phyloP scores from a whole-genome alignment of 2,329 filamentous ascomycete genomes.

The Penicillium sp. region DNA sequence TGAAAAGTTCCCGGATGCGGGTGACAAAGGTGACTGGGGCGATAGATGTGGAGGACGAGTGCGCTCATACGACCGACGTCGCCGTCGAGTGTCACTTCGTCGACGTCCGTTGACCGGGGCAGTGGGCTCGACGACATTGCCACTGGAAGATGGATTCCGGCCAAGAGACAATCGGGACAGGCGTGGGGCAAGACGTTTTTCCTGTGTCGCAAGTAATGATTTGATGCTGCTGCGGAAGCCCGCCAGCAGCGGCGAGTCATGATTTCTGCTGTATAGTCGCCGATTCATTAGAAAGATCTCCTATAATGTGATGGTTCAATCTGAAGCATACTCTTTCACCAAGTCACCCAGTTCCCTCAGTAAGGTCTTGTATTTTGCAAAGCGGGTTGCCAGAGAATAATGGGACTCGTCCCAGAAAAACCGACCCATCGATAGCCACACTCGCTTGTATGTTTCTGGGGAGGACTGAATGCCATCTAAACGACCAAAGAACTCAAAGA shows the following conservation, averaged over 20 bases:
- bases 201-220: constrained; percentile 27
- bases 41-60: constrained; percentile 24
- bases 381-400: constrained; percentile 43
- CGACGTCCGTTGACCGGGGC: constrained; percentile 26
- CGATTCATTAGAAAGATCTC: too few species aligned
- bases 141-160: background rate
- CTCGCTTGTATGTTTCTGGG: constrained; percentile 41
- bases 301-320: background rate
- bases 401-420: constrained; percentile 46
- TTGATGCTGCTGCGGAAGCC: constrained; percentile 25
- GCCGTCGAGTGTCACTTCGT: constrained; percentile 8
- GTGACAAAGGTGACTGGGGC: constrained; percentile 25
- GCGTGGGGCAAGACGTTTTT: constrained; percentile 24
- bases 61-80: constrained; percentile 35
- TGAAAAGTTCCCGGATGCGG: constrained; percentile 27
- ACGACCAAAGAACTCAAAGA: constrained; percentile 43
- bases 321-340: constrained; percentile 43
- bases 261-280: constrained; percentile 19
- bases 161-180: constrained; percentile 25
- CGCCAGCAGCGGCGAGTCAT: constrained; percentile 24
- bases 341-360: constrained; percentile 43
- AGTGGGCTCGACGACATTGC: constrained; percentile 17
- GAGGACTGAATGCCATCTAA: constrained; percentile 27
- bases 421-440: constrained; percentile 48
- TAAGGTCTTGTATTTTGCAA: constrained; percentile 49